These are phyloP conservation scores for Phytophthora cactorum DNA, from an alignment of 352 stramenopile species.

Conservation along the genomic window DNA sequence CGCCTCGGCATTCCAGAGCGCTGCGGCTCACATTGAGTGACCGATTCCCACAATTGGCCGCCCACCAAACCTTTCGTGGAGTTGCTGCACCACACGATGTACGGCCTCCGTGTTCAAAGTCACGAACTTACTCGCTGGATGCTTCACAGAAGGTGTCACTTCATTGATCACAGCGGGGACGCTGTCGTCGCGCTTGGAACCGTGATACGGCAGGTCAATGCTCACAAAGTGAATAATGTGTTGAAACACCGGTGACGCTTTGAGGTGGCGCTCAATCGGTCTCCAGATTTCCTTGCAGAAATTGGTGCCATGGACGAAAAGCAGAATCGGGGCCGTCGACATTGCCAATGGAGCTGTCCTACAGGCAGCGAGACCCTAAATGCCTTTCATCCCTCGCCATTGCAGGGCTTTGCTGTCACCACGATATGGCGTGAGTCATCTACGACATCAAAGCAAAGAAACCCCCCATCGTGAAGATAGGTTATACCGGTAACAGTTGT, in stretches of 20 bases:
- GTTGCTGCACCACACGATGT: too few relatives aligned
- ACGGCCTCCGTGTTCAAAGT: too few relatives aligned
- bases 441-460: constrained; percentile 1
- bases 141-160: too few relatives aligned
- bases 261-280: constrained; percentile 39
- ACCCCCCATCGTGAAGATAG: too few relatives aligned
- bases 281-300: constrained; percentile 54
- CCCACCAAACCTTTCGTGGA: background rate
- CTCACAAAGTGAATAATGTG: too few relatives aligned
- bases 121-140: too few relatives aligned
- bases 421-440: constrained; percentile 9
- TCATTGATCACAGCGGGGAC: too few relatives aligned
- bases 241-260: constrained; percentile 20
- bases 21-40: constrained; percentile 39
- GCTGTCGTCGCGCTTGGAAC: too few relatives aligned
- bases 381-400: background rate
- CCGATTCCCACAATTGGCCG: constrained; percentile 48
- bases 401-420: background rate
- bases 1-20: constrained; percentile 36
- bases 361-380: too few relatives aligned
- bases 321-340: constrained; percentile 8
- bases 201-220: too few relatives aligned
- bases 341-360: background rate
- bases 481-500: too few relatives aligned
- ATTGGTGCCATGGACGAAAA: constrained; percentile 39